A percentile compares a stretch with the other conserved stretches of the same genome.
phyloP scores from a whole-genome alignment of 169 alveolate species.

The Plasmodium knowlesi region DNA sequence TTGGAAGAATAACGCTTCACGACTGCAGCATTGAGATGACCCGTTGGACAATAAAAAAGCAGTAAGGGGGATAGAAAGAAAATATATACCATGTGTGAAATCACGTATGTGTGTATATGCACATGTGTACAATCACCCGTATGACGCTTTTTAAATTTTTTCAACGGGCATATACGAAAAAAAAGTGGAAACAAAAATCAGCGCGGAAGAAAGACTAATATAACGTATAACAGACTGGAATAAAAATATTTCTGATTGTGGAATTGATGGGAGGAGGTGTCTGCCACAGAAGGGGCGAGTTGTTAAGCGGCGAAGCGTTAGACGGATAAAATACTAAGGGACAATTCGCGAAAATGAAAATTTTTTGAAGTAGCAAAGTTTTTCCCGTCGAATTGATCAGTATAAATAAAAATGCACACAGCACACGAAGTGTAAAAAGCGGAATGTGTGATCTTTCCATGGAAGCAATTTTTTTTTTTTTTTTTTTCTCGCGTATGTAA shows the following conservation, averaged over 20 bases:
- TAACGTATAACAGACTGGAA: neutral
- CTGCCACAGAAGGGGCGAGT: neutral
- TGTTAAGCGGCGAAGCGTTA: neutral
- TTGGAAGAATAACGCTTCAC: neutral
- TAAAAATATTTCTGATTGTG: neutral
- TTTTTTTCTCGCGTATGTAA: neutral
- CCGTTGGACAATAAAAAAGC: neutral
- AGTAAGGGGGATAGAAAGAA: neutral
- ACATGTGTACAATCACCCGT: neutral
- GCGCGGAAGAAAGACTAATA: neutral
- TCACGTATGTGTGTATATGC: neutral
- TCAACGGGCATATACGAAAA: neutral
- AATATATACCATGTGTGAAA: neutral
- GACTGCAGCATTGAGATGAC: neutral
- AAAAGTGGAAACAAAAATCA: neutral
- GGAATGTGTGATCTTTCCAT: neutral
- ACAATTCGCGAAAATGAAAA: neutral
- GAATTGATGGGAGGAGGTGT: neutral
- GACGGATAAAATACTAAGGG: neutral
- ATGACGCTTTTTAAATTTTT: neutral
- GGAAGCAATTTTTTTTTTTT: neutral
- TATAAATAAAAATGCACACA: neutral
- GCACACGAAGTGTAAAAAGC: neutral
- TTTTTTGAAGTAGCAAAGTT: neutral
- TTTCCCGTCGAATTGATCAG: neutral